Evolutionary conservation across 495 filamentous ascomycete species (phyloP), one percentile per base, ranked within the genome.

Genomic region (Penicillium crystallinum): DNA sequence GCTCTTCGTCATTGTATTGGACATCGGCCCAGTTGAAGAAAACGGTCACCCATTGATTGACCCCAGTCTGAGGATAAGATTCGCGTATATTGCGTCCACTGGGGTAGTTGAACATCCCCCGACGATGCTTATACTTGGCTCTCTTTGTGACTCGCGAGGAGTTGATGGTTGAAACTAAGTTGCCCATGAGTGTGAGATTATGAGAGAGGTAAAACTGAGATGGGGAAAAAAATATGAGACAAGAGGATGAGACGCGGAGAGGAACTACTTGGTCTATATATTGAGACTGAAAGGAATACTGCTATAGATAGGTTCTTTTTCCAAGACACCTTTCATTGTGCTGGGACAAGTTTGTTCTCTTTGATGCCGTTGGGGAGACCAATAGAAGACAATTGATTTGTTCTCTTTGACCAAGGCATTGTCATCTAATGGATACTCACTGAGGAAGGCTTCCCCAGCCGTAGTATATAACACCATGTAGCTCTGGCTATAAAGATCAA

Each of bases 21-120:
- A 22, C 33, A 6, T 48, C 46, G 14, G 46, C 12, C 46, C 46
- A 48, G 33, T 48, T 18, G 23, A 48, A 37, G 46, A 48, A 48
- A n/a, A 48, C 34, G 6, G 46, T 48, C 8, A 37, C 46, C 33
- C 34, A 48, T 38, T 48, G 46, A 6, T 18, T 12, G 4, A 4
- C 14, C 5, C n/a, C 31, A 17, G n/a, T 0, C 3, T 3, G 22
- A 15, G 17, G 0, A 15, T 12, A 11, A 4, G 29, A 9, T 3
- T 48, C 46, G 4, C 8, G 31, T 14, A 38, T 38, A 19, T 38
- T 48, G n/a, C 31, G 34, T 11, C 46, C 46, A 6, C 29, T 30
- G 15, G 19, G 15, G 15, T 27, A 14, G 14, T 25, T 37, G 46
- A 48, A 48, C 30, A 48, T 35, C 4, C 46, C 46, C 12, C 22